phyloP scores from a whole-genome alignment of 495 filamentous ascomycete genomes.

The Glarea lozoyensis region DNA sequence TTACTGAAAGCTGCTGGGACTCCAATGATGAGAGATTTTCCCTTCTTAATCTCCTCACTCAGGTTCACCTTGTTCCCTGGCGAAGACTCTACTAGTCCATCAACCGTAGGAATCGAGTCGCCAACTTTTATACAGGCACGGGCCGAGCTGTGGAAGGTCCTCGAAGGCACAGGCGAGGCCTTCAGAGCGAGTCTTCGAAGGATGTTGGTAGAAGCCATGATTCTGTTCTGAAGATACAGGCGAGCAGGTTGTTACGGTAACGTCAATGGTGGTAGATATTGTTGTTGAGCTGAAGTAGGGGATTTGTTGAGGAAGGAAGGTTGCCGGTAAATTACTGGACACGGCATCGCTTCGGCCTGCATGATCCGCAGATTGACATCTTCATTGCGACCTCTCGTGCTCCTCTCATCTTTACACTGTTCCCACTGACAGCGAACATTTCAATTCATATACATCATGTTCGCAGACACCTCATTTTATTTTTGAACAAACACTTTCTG shows the following conservation, averaged over 20 bases:
- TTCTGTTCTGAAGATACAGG: background rate
- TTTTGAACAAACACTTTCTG: too few relatives aligned
- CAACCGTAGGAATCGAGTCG: constrained; percentile 52
- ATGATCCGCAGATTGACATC: too few relatives aligned
- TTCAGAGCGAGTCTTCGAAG: constrained; percentile 14
- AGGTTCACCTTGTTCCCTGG: constrained; percentile 83
- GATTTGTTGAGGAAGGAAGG: background rate
- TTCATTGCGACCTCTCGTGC: too few relatives aligned
- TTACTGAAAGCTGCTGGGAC: constrained; percentile 83
- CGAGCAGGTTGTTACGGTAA: background rate
- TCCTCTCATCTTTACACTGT: too few relatives aligned
- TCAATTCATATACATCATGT: too few relatives aligned
- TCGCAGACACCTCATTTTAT: too few relatives aligned
- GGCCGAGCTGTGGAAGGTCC: constrained; percentile 44
- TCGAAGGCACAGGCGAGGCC: constrained; percentile 3
- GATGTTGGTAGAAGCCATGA: constrained; percentile 13
- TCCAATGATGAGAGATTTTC: constrained; percentile 73
- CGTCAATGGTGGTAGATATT: background rate
- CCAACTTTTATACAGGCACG: constrained; percentile 45
- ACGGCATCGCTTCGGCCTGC: too few relatives aligned
- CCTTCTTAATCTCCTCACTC: constrained; percentile 56
- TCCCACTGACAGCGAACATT: too few relatives aligned
- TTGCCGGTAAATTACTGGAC: background rate
- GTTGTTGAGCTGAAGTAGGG: background rate
- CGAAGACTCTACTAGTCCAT: constrained; percentile 50